Evolutionary conservation across 2,329 filamentous ascomycete species (phyloP), one percentile per base, ranked within the genome.

Genomic region (Ophiostoma ulmi): DNA sequence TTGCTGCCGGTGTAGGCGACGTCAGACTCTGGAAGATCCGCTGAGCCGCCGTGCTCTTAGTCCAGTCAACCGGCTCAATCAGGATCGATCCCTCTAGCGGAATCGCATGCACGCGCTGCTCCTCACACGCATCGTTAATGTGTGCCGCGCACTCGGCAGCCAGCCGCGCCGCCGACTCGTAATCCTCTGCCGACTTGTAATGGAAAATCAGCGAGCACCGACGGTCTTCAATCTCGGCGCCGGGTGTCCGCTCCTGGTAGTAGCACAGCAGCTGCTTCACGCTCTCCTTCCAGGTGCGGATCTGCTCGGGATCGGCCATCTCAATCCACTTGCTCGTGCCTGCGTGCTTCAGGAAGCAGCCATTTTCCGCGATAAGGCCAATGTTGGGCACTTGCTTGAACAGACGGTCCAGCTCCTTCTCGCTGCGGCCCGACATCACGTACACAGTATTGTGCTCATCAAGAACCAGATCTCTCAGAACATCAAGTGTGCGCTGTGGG

Each of bases 321-420:
- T 90, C 88, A 2, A 86, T 87, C 95, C 95, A 98, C 48, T 86
- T 84, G 35, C 87, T 85, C 67, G 67, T 84, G 26, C 88, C 86
- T 65, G 87, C 88, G 73, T 92, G 87, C 75, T 91, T 92, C 71
- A 97, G 82, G 80, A 96, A 98, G 78, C 92, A 97, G 1, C 94
- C 94, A 74, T 97, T 97, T 80, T 98, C 94, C 0, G 94, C 94
- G 74, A 98, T 96, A 5, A 98, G 84, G 2, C 95, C 95, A 3
- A 97, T 82, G 72, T 91, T 90, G 5, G 92, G 91, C 1, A 97
- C 90, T 35, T 91, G 87, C 69, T 90, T 89, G 84, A 98, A 97
- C 1, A 96, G 84, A 5, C 90, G 88, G 75, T 97, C 93, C 44
- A 97, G 88, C 76, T 97, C 93, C 75, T 96, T 92, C 0, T 93